Base-by-base conservation (phyloP, 176 grass and related monocot species). In the Zizania latifolia region DNA sequence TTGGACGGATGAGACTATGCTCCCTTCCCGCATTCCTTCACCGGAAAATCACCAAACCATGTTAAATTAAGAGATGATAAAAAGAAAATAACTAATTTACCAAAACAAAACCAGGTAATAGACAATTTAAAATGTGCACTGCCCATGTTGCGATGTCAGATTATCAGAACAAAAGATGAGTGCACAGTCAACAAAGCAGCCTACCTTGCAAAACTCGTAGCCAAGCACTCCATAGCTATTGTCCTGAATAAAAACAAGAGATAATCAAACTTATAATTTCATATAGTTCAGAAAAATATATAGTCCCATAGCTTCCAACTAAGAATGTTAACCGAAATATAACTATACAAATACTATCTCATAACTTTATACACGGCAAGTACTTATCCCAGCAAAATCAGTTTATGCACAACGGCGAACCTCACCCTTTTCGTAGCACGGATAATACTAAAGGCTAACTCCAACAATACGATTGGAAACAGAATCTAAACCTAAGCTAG, bases 221-320 rank as follows among this genome's bases (percentile, higher is more conserved):
- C 81, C 68, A 93, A 70, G 80, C 86, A 93, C 22, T 81, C 83
- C 90, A 93, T 93, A n/a, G 54, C 27, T 71, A 53, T 62, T 17
- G n/a, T 30, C 74, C 84, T 90, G 80, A 16, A 65, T 19, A 32
- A 78, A 17, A 12, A 24, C 1, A 6, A n/a, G 3, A 7, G 0
- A 35, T 10, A 6, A 58, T 19, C 45, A 26, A 43, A 9, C 4
- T 34, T 44, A 36, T 10, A 1, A 21, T 53, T 21, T 22, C 48
- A 58, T n/a, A n/a, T n/a, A n/a, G n/a, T n/a, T n/a, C n/a, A n/a
- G n/a, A n/a, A n/a, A n/a, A n/a, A n/a, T n/a, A n/a, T n/a, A n/a
- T n/a, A n/a, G n/a, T n/a, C n/a, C n/a, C n/a, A n/a, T 19, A 34
- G 3, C 35, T 14, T 39, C 51, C 13, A 74, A 26, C 28, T 4